Conservation (phyloP, 2,329 filamentous ascomycete species). For the Colletotrichum sp. region DNA sequence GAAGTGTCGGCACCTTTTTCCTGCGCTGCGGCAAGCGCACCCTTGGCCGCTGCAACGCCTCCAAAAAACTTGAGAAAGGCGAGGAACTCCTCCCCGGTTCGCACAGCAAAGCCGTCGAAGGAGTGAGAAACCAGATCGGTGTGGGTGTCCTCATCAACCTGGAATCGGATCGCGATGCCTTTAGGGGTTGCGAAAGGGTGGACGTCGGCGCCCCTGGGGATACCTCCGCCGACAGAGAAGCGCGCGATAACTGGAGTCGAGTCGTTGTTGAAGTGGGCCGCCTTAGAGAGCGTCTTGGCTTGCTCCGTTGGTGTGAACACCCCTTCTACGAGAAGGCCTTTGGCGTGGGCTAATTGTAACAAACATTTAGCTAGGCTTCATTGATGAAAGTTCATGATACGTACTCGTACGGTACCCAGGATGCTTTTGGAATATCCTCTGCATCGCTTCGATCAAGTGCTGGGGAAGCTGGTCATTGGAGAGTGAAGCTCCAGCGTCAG, state of each 20-base stretch:
- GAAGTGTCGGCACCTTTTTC: neutral
- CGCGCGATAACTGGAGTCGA: conserved; percentile 51
- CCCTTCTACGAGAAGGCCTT: conserved; percentile 55
- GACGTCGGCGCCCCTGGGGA: neutral
- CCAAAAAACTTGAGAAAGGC: neutral
- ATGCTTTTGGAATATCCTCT: too few species aligned
- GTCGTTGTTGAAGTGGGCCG: conserved; percentile 49
- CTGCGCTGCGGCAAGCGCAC: neutral
- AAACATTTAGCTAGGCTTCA: too few species aligned
- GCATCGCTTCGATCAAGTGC: too few species aligned
- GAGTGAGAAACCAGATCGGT: neutral
- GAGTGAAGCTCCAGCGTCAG: too few species aligned
- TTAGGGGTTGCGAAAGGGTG: neutral
- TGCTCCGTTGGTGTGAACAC: conserved; percentile 51
- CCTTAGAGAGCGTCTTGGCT: conserved; percentile 48
- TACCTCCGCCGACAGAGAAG: conserved; percentile 39
- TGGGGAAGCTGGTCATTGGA: too few species aligned
- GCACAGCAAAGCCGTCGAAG: neutral
- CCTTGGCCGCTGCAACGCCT: neutral
- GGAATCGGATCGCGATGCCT: neutral
- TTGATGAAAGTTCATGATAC: neutral
- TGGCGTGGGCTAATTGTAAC: conserved; percentile 48
- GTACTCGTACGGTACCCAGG: neutral
- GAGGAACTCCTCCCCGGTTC: neutral
- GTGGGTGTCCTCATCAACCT: neutral